phyloP scores from a whole-genome alignment of 2,329 filamentous ascomycete genomes.

The Microdochium trichocladiopsis region DNA sequence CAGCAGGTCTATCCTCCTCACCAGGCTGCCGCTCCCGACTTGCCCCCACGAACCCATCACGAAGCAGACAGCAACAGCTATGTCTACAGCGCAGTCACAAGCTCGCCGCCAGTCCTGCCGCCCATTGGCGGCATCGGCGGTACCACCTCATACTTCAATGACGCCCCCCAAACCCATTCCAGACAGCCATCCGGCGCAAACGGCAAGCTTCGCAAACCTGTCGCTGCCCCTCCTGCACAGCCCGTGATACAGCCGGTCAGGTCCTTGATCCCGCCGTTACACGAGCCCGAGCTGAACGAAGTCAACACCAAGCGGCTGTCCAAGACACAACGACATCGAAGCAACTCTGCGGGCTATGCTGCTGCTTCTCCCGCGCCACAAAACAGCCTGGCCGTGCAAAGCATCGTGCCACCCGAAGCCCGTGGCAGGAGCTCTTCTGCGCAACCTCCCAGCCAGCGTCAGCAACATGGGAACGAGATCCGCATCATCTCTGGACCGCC shows the following conservation, averaged over 20 bases:
- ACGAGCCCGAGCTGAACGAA: neutral
- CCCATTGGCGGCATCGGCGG: neutral
- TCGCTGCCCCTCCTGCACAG: neutral
- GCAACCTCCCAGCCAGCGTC: slow-evolving; percentile 28
- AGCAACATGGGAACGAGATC: slow-evolving; percentile 16
- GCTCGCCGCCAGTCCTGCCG: neutral
- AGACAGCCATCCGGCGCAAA: neutral
- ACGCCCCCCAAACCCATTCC: neutral
- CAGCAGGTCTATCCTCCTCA: slow-evolving; percentile 1
- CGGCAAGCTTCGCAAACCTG: neutral
- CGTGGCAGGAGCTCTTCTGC: slow-evolving; percentile 41
- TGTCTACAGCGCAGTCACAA: neutral
- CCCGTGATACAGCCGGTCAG: neutral
- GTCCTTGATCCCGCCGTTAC: neutral
- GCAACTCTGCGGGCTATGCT: slow-evolving; percentile 16
- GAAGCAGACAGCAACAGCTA: neutral
- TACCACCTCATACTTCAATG: neutral
- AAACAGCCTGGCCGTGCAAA: slow-evolving; percentile 4
- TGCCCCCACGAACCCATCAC: neutral
- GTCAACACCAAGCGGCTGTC: neutral
- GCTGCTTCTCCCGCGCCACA: slow-evolving; percentile 8
- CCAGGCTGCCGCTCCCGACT: neutral
- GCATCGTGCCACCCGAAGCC: slow-evolving; percentile 16
- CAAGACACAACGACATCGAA: slow-evolving; percentile 13
- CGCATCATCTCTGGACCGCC: slow-evolving; percentile 20